Evolutionary conservation across 345 rosid genomes (phyloP).

Genomic region (Bruguiera gymnorhiza): DNA sequence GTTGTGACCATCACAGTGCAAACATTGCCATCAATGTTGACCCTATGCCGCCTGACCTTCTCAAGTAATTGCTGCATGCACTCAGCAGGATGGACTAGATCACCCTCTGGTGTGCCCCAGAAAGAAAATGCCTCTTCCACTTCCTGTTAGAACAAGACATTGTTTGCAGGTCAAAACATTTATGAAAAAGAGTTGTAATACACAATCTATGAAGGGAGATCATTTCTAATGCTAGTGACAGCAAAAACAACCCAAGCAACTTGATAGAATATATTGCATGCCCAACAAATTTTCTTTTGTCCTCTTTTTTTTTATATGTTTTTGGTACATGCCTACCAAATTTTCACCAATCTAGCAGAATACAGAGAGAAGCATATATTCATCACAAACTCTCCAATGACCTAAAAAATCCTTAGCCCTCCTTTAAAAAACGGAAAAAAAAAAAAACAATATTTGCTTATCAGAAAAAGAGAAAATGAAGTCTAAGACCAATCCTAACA

Average conservation of each 20-base stretch:
- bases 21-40: constrained; percentile 87
- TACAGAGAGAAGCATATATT: neutral
- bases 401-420: neutral
- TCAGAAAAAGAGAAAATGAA: neutral
- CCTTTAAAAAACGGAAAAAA: neutral
- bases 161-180: constrained; percentile 1
- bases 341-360: too few species aligned
- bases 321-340: too few species aligned
- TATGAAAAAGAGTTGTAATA: neutral
- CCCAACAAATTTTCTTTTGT: neutral
- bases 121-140: constrained; percentile 78
- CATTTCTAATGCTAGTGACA: neutral
- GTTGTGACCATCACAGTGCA: constrained; percentile 96
- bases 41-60: constrained; percentile 82
- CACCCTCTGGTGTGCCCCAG: constrained; percentile 95
- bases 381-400: constrained; percentile 1
- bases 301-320: neutral
- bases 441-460: neutral
- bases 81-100: constrained; percentile 83
- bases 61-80: constrained; percentile 95
- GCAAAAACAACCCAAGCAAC: neutral
- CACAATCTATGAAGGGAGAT: neutral
- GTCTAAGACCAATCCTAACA: neutral
- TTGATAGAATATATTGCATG: neutral
- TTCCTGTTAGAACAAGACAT: constrained; percentile 51